Percentiles rank a stretch among this genome's conserved stretches.
Conservation (phyloP, 352 stramenopile species). For the Plasmopara viticola region DNA sequence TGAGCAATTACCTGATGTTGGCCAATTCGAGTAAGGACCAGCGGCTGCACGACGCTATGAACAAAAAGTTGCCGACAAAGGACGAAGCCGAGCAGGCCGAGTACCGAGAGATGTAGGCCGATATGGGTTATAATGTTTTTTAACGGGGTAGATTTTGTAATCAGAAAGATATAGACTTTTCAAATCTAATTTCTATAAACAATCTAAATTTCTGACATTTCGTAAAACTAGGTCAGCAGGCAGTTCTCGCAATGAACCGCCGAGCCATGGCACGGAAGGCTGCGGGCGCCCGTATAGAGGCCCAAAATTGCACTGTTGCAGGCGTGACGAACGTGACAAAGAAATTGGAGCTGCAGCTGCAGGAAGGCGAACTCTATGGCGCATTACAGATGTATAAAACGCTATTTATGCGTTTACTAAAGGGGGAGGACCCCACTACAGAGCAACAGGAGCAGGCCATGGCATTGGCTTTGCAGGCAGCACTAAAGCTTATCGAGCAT, state of each 20-base stretch:
- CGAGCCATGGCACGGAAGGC: constrained; percentile 61
- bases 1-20: constrained; percentile 86
- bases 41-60: constrained; percentile 76
- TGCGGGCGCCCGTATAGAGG: constrained; percentile 37
- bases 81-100: constrained; percentile 50
- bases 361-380: constrained; percentile 77
- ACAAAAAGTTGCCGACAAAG: constrained; percentile 37
- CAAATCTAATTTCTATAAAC: neutral
- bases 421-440: constrained; percentile 48
- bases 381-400: constrained; percentile 90
- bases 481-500: constrained; percentile 63
- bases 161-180: neutral
- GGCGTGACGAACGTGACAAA: constrained; percentile 71
- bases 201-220: too few relatives aligned
- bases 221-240: too few relatives aligned
- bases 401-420: constrained; percentile 82
- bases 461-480: constrained; percentile 55
- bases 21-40: constrained; percentile 87
- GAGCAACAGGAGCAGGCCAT: constrained; percentile 58
- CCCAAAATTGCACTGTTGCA: constrained; percentile 14
- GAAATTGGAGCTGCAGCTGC: constrained; percentile 71
- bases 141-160: neutral
- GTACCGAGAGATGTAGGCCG: constrained; percentile 64
- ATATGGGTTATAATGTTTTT: neutral
- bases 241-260: constrained; percentile 47